phyloP scores from a whole-genome alignment of 2,329 filamentous ascomycete genomes.

The Emmonsia crescens region DNA sequence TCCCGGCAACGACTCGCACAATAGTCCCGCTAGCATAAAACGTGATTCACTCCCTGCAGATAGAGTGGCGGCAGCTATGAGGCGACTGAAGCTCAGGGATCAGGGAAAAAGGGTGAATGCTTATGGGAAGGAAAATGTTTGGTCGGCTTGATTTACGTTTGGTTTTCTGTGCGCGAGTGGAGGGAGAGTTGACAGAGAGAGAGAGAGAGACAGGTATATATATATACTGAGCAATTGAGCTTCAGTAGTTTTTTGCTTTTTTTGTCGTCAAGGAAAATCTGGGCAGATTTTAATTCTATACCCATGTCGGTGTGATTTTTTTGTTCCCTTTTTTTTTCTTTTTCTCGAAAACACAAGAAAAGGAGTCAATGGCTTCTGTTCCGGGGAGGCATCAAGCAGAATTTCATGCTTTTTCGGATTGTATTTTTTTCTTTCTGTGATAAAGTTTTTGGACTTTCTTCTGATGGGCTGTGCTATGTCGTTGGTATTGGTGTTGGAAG shows the following conservation, averaged over 20 bases:
- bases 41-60: slow-evolving; percentile 22
- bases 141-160: slow-evolving; percentile 5
- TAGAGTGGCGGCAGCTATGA: slow-evolving; percentile 24
- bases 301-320: not conserved
- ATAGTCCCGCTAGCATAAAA: slow-evolving; percentile 6
- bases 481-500: not conserved
- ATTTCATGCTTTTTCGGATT: not conserved
- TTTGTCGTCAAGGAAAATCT: not conserved
- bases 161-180: not conserved
- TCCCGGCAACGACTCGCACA: not conserved
- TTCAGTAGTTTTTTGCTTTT: not conserved
- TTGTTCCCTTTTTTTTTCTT: not conserved
- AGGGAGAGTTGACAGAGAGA: too few species aligned
- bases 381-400: not conserved
- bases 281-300: not conserved
- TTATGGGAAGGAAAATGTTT: slow-evolving; percentile 26
- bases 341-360: too few species aligned
- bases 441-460: not conserved
- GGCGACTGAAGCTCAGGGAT: slow-evolving; percentile 24
- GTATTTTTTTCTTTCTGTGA: not conserved
- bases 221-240: too few species aligned
- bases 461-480: not conserved
- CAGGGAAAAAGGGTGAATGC: slow-evolving; percentile 12
- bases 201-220: too few species aligned
- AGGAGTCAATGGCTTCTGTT: not conserved